A percentile compares a stretch with the other conserved stretches of the same genome.
These are phyloP conservation scores for Parastagonospora avenae DNA, from an alignment of 2,329 filamentous ascomycete genomes.

Conservation along the genomic window DNA sequence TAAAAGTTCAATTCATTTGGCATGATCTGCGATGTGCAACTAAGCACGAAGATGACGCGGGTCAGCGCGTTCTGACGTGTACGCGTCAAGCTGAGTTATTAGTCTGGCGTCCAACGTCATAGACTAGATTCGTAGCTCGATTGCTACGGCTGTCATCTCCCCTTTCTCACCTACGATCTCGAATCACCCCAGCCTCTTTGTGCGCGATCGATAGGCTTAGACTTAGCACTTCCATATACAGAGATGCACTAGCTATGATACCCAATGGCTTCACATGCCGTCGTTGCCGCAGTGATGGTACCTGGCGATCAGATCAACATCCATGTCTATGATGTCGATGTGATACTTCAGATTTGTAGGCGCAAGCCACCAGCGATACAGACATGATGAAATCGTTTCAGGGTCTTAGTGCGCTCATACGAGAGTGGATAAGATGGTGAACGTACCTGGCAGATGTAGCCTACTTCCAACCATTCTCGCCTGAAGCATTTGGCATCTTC, in stretches of 20 bases:
- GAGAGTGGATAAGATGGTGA: background rate
- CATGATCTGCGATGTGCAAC: background rate
- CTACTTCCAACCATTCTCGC: background rate
- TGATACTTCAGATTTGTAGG: background rate
- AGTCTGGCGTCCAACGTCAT: background rate
- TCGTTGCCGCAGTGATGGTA: constrained; percentile 9
- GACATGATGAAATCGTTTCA: constrained; percentile 9
- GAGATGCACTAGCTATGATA: constrained; percentile 1
- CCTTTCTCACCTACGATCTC: background rate
- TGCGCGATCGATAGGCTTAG: constrained; percentile 1
- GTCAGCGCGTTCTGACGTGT: background rate
- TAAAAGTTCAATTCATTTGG: too few relatives aligned
- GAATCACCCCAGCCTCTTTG: background rate
- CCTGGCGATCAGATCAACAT: constrained; percentile 13
- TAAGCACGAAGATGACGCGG: background rate
- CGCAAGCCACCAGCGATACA: constrained; percentile 6
- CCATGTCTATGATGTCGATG: constrained; percentile 17
- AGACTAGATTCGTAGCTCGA: background rate
- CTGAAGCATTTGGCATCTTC: background rate
- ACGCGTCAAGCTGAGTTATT: background rate
- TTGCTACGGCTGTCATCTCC: background rate
- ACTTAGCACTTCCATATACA: background rate
- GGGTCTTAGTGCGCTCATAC: background rate
- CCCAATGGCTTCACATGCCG: constrained; percentile 1
- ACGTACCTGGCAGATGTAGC: background rate